Base-by-base conservation (phyloP, 2,329 filamentous ascomycete species). In the Purpureocillium takamizusanense region DNA sequence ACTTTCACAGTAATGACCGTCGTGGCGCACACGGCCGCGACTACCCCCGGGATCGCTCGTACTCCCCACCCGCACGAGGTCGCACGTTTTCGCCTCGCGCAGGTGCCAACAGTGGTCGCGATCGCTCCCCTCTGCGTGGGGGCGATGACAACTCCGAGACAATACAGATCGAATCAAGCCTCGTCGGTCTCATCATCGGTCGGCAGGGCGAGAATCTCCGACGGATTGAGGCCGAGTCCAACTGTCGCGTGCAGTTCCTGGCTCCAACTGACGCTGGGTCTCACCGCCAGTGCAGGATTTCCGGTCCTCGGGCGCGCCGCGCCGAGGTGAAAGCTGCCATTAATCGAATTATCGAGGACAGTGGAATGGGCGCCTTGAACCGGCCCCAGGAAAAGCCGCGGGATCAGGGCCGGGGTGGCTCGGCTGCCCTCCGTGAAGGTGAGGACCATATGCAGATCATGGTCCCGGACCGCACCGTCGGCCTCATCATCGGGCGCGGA, bases 381-480 rank as follows among this genome's bases (percentile, higher is more conserved):
- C 64, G 67, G 38, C 54, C 61, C 27, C 55, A 58, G 13, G 65
- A 69, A 18, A 64, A 66, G 43, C 48, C 59, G 29, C 62, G 61
- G 23, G 61, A 66, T 42, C 44, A 59, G 49, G 55, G 50, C 38
- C 57, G 59, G 40, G 59, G 61, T 12, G 61, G 58, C n/a, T 57
- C 57, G 8, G 49, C 59, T 37, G 70, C 74, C 32, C 67, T 85
- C 42, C 78, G 82, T 44, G 85, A 90, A 42, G 85, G 83, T 42
- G 88, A 94, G 59, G 84, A 90, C 50, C 86, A 81, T 54, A 80
- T 88, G 56, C 86, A 94, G 61, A 94, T 95, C 52, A 92, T 94
- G 85, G 88, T 95, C 14, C 88, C 88, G 34, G 88, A 95, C 63
- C 82, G 87, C 52, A 95, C 88, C 8, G 88, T 95, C 43, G 88